phyloP scores from a whole-genome alignment of 148 eudicot species.

The Nyssa sinensis region DNA sequence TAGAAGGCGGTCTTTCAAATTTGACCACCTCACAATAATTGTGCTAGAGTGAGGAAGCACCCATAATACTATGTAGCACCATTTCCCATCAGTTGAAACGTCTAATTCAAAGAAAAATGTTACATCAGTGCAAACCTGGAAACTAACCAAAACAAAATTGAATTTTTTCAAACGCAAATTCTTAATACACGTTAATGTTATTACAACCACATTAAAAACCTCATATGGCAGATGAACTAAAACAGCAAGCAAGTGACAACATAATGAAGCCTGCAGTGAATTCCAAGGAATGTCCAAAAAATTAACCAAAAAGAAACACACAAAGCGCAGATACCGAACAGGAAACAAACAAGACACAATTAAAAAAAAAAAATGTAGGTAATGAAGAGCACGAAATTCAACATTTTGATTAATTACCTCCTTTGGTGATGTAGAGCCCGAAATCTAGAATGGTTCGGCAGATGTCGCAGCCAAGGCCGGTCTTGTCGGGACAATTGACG shows the following conservation, averaged over 20 bases:
- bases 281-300: neutral
- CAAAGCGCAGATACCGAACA: neutral
- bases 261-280: neutral
- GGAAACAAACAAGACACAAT: neutral
- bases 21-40: constrained; percentile 46
- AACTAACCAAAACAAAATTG: constrained; percentile 1
- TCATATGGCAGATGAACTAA: neutral
- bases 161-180: no score
- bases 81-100: constrained; percentile 78
- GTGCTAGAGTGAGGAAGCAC: constrained; percentile 58
- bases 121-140: no score
- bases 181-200: no score
- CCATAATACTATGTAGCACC: constrained; percentile 80
- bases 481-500: constrained; percentile 76
- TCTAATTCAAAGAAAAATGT: constrained; percentile 31
- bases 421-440: constrained; percentile 64
- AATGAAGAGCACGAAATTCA: neutral
- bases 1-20: constrained; percentile 64
- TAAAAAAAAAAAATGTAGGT: neutral
- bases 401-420: constrained; percentile 35
- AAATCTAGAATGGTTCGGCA: constrained; percentile 73
- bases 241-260: no score
- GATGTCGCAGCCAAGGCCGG: constrained; percentile 79
- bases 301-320: no score
- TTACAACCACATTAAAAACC: neutral